phyloP scores from a whole-genome alignment of 78 protist genomes.

The Creolimax fragrantissima region DNA sequence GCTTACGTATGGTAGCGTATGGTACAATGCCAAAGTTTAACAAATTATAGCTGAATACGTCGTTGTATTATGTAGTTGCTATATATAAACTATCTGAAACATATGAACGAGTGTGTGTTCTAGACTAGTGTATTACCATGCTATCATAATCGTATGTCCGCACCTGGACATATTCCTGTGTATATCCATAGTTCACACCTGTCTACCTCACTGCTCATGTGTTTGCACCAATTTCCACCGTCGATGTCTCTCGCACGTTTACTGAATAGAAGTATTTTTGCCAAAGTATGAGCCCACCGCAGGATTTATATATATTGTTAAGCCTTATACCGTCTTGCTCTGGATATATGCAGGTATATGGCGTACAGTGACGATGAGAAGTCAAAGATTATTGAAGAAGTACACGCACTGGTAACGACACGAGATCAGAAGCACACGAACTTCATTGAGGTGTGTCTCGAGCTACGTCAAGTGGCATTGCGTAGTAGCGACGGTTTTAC shows the following conservation, averaged over 20 bases:
- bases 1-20: not conserved
- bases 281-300: not conserved
- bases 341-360: constrained; percentile 52
- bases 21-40: not conserved
- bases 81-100: too few relatives aligned
- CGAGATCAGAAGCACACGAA: constrained; percentile 87
- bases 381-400: constrained; percentile 68
- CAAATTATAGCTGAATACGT: not conserved
- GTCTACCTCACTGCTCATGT: not conserved
- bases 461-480: not conserved
- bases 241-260: not conserved
- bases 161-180: too few relatives aligned
- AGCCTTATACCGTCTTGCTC: not conserved
- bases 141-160: too few relatives aligned
- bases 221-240: not conserved
- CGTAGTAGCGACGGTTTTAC: not conserved
- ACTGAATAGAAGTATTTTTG: not conserved
- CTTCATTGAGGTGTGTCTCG: constrained; percentile 85
- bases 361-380: constrained; percentile 90
- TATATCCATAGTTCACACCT: not conserved
- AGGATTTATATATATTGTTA: not conserved
- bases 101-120: too few relatives aligned
- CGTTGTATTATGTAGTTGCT: too few relatives aligned
- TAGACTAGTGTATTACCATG: too few relatives aligned
- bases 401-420: constrained; percentile 72